Evolutionary conservation across 2,329 filamentous ascomycete genomes (phyloP).

Genomic region (Fusarium heterosporum): DNA sequence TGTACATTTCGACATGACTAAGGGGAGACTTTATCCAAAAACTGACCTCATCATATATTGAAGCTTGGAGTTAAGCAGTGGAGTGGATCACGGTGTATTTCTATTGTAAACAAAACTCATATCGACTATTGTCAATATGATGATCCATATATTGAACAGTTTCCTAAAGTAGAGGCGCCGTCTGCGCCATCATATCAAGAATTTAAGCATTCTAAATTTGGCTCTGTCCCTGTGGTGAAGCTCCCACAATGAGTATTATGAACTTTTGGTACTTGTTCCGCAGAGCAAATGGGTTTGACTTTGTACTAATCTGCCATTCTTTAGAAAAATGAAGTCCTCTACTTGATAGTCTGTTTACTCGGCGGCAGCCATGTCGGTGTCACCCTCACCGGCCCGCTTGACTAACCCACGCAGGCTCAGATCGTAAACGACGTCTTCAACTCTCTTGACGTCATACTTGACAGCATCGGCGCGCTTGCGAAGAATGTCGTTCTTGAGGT

Average conservation of each 20-base stretch:
- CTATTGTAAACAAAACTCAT: slow-evolving; percentile 42
- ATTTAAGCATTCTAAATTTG: slow-evolving; percentile 22
- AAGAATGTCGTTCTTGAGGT: slow-evolving; percentile 94
- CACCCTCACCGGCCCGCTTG: slow-evolving; percentile 58
- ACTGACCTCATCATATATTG: slow-evolving; percentile 16
- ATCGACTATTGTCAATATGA: slow-evolving; percentile 13
- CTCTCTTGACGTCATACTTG: slow-evolving; percentile 98
- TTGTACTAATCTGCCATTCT: background rate
- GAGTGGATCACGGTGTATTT: slow-evolving; percentile 38
- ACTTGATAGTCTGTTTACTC: slow-evolving; percentile 35
- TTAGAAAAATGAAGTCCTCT: background rate
- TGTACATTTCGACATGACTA: slow-evolving; percentile 79
- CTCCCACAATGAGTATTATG: background rate
- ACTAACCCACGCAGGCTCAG: slow-evolving; percentile 87
- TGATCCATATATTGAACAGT: slow-evolving; percentile 3
- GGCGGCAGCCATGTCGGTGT: slow-evolving; percentile 55
- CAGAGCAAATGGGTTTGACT: background rate
- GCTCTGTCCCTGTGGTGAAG: background rate
- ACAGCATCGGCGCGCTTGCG: slow-evolving; percentile 90
- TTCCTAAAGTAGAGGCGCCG: slow-evolving; percentile 13
- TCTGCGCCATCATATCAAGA: slow-evolving; percentile 13
- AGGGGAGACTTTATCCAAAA: slow-evolving; percentile 14
- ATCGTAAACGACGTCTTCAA: slow-evolving; percentile 98
- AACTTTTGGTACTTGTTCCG: background rate
- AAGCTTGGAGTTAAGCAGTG: slow-evolving; percentile 23